Evolutionary conservation across 163 green algal species (phyloP), one percentile per base, ranked within the genome.

Genomic region (Chlorella variabilis): DNA sequence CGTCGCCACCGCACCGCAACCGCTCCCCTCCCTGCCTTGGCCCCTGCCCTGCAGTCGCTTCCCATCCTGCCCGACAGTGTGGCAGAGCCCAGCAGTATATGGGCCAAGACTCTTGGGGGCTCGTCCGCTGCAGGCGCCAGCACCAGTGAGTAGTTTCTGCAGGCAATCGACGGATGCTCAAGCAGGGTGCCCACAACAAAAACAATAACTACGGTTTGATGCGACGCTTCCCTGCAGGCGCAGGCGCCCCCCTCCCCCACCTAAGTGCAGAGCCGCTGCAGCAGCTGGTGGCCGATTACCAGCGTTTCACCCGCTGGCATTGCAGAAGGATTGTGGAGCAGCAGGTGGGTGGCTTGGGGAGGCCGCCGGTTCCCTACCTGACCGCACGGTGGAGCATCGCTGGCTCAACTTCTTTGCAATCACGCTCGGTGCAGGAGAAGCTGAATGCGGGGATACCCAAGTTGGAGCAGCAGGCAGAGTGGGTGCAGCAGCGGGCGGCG

Each of bases 271-370:
- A 45, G 27, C 45, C 49, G 0, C 48, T 77, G 6, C 34, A 77
- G 48, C 42, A 33, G 31, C 45, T 77, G 5, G 70, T 65, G 18
- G 48, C 11, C 0, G 48, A 66, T 33, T 77, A 77, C 48, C 70
- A 77, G 70, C 68, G 68, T 20, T 77, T 51, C 70, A 63, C 70
- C 4, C 70, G 70, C 20, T 77, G 70, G 70, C 70, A 77, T 36
- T 77, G 70, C 70, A 34, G 71, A 2, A 34, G 71, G 33, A 79
- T 79, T 4, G 54, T 79, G 2, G 54, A 70, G 54, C 62, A 58
- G 36, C 71, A 70, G 71, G 54, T 54, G 51, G 23, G 36, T 5
- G 27, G 11, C 45, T 15, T 15, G 25, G 73, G 71, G 41, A 49
- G 31, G 15, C 9, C 63, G 33, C 17, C 13, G 33, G 15, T 7